phyloP scores from a whole-genome alignment of 306 rosid species.

The Lotus japonicus region DNA sequence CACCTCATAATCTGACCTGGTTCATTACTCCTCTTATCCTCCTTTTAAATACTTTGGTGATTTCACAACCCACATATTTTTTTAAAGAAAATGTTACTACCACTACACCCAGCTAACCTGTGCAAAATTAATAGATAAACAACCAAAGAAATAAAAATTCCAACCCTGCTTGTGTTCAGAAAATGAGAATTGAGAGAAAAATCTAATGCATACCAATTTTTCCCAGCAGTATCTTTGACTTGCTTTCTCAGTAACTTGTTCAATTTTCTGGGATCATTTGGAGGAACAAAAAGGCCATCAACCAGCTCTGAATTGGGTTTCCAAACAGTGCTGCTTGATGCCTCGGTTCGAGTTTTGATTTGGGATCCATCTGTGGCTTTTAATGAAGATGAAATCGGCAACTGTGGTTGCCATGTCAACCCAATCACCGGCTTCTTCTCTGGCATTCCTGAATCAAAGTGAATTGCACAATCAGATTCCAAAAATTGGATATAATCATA shows the following conservation, averaged over 20 bases:
- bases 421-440: constrained; percentile 45
- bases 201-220: constrained; percentile 44
- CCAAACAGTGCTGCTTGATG: constrained; percentile 40
- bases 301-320: constrained; percentile 58
- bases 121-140: background rate
- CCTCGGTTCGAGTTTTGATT: constrained; percentile 25
- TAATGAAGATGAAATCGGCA: constrained; percentile 38
- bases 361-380: constrained; percentile 13
- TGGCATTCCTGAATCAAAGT: constrained; percentile 31
- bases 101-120: background rate
- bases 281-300: constrained; percentile 72
- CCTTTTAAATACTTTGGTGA: too few relatives aligned
- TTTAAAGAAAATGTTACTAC: background rate
- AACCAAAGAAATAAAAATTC: background rate
- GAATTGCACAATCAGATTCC: background rate
- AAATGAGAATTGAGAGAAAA: background rate
- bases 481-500: background rate
- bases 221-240: constrained; percentile 61
- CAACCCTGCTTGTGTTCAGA: background rate
- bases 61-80: too few relatives aligned
- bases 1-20: too few relatives aligned
- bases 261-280: constrained; percentile 50
- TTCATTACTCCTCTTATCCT: too few relatives aligned
- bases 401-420: constrained; percentile 66
- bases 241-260: constrained; percentile 55